Evolutionary conservation across 805 yeast genomes (phyloP), one percentile per base, ranked within the genome.

Genomic region (Starmerella tilneyi): DNA sequence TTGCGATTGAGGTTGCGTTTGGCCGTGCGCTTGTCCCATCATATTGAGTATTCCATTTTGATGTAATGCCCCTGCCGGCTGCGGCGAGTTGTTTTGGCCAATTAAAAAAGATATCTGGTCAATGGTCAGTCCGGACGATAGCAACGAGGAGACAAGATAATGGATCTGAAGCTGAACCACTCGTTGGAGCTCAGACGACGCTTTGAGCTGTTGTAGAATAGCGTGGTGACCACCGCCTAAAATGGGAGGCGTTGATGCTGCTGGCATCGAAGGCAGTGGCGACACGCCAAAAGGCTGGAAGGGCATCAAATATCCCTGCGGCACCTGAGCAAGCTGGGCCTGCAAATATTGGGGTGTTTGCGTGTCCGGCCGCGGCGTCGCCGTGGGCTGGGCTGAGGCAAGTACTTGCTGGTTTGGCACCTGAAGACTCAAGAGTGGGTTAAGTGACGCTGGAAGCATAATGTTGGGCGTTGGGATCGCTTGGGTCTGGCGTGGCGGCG

Each of bases 101-200:
- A 17, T 6, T 24, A 41, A 26, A 9, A 41, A 16, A 24, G 34
- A 24, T 7, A 41, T 41, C 13, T 41, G 44, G 19, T 41, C 44
- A 21, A 41, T 22, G 13, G 44, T n/a, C 30, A 41, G 17, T n/a
- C 44, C 44, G 3, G 44, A 30, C 22, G 31, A 39, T 17, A 41
- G 13, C 31, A 41, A 19, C 15, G 34, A 33, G 19, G 34, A 24
- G 4, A 32, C 22, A 17, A 41, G 34, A 7, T 20, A 26, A 4
- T 30, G 19, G 7, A 32, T 32, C 39, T 41, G 44, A 12, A 32
- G 16, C 19, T 41, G 44, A 19, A 41, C 15, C 8, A 32, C 11
- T 5, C 30, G 15, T 9, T 32, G 34, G 5, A 41, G n/a, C 16
- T 41, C 44, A 5, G 39, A 23, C 5, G 40, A 36, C 3, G 40